These are phyloP conservation scores for Breynia disticha DNA, from an alignment of 441 rosid genomes.

Conservation along the genomic window DNA sequence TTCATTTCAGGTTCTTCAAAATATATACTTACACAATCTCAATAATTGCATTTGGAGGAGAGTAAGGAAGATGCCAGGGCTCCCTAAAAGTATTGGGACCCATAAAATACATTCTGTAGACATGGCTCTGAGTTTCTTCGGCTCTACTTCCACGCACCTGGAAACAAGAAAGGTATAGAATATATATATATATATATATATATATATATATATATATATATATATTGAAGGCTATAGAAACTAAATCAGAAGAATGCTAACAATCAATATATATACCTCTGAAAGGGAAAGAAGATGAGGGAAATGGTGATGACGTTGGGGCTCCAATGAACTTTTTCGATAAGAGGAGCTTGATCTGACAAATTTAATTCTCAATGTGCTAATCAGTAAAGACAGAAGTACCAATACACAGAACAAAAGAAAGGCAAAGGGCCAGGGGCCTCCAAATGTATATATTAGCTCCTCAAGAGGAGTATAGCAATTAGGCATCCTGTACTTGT, in stretches of 20 bases:
- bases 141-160: constrained; percentile 91
- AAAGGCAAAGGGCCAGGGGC: constrained; percentile 77
- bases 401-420: constrained; percentile 60
- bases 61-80: constrained; percentile 98
- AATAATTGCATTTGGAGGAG: constrained; percentile 84
- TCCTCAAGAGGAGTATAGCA: constrained; percentile 97
- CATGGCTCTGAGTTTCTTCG: constrained; percentile 95
- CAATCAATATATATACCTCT: constrained; percentile 46
- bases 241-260: constrained; percentile 4
- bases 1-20: background rate
- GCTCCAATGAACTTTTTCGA: constrained; percentile 53
- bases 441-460: constrained; percentile 86
- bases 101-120: constrained; percentile 88
- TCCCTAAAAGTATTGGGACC: constrained; percentile 97
- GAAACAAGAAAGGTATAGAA: constrained; percentile 16
- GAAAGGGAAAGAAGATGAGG: constrained; percentile 91
- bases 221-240: background rate
- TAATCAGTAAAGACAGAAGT: constrained; percentile 60
- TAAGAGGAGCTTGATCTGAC: constrained; percentile 51
- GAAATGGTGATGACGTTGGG: constrained; percentile 51
- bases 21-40: constrained; percentile 77
- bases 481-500: constrained; percentile 92
- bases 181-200: no score
- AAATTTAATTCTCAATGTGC: constrained; percentile 61
- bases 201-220: no score